Evolutionary conservation across 192 early-diverging fungal species (phyloP).

Genomic region (Entrophospora sp.): DNA sequence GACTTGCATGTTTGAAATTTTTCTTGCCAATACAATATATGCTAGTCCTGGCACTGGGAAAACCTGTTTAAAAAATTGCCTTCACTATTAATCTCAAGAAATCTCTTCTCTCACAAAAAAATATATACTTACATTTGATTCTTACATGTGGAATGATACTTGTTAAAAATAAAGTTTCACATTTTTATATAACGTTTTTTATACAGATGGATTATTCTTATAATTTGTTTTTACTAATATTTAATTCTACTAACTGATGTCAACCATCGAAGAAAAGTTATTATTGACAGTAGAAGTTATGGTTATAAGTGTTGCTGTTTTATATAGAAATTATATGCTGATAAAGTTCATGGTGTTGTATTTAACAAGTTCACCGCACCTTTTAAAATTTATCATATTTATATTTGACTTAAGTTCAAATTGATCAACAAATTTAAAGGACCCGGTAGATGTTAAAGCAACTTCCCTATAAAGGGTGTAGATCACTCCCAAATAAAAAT

Average conservation of each 20-base stretch:
- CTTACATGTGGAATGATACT: constrained; percentile 4
- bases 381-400: too few relatives aligned
- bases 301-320: constrained; percentile 52
- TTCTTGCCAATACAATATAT: background rate
- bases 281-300: constrained; percentile 18
- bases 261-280: background rate
- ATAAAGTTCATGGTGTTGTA: constrained; percentile 45
- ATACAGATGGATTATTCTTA: constrained; percentile 17
- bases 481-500: too few relatives aligned
- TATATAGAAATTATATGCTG: constrained; percentile 60
- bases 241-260: constrained; percentile 9
- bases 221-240: background rate
- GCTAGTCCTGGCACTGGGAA: background rate
- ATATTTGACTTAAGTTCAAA: too few relatives aligned
- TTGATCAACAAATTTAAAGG: too few relatives aligned
- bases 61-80: background rate
- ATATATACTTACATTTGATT: constrained; percentile 16
- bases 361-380: constrained; percentile 18
- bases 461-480: too few relatives aligned
- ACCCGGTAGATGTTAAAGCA: too few relatives aligned
- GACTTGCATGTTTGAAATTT: background rate
- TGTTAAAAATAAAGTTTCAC: constrained; percentile 15
- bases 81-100: background rate
- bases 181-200: constrained; percentile 8
- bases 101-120: background rate